Base-by-base conservation (phyloP, 441 rosid genomes). In the Populus tomentosa region DNA sequence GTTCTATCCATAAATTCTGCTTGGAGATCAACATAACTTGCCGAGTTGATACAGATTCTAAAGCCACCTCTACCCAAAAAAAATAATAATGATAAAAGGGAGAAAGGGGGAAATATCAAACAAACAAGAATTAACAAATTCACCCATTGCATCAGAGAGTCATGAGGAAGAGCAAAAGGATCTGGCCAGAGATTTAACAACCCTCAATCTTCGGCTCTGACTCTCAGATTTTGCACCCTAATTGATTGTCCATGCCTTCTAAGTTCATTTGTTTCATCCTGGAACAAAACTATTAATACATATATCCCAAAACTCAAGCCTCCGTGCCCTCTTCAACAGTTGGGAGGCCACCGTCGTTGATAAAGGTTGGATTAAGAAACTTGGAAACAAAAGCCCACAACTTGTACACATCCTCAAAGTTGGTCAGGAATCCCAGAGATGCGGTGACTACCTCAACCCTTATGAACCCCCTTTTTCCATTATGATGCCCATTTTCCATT, bases 381-480 rank as follows among this genome's bases (percentile, higher is more conserved):
- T 87, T 92, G n/a, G 95, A 90, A 2, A 92, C 86, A 33, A 95
- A 95, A 26, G 84, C 89, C 99, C 98, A 93, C 84, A 95, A 78
- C 84, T 88, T 92, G 78, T 93, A 92, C 59, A 95, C 97, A 84
- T 93, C 98, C 73, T 93, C 96, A 77, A 95, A 95, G 85, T 95
- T 91, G 24, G 97, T 91, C 78, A 95, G 89, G 83, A 95, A 95
- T 76, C 98, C 90, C 0, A 95, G 92, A 9, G 99, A 95, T 71
- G 97, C 96, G 28, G 98, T 93, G 56, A 92, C 95, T 73, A n/a
- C n/a, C n/a, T n/a, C n/a, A n/a, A n/a, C n/a, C n/a, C n/a, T n/a
- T n/a, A n/a, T n/a, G n/a, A n/a, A n/a, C n/a, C n/a, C n/a, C n/a
- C n/a, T n/a, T n/a, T n/a, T n/a, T n/a, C n/a, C n/a, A n/a, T n/a